A percentile compares a stretch with the other conserved stretches of the same genome.
These are phyloP conservation scores for Macrolepiota fuliginosa DNA, from an alignment of 768 basidiomycete species.

Conservation along the genomic window DNA sequence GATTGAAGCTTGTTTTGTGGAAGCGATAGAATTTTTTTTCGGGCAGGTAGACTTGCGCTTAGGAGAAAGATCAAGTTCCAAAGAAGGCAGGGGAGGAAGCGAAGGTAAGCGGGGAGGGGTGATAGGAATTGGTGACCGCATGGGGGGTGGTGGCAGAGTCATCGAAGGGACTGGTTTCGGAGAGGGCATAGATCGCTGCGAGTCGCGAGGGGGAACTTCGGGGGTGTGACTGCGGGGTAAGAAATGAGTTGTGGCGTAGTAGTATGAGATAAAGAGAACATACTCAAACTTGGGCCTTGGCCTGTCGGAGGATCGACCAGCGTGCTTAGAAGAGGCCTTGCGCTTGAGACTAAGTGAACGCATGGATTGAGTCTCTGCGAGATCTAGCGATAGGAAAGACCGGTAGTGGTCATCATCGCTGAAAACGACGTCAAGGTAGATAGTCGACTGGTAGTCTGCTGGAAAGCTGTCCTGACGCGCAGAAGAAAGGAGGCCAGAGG, in stretches of 20 bases:
- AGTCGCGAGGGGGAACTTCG: conserved; percentile 29
- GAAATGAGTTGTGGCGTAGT: background rate
- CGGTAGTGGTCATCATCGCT: conserved; percentile 38
- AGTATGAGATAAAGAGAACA: conserved; percentile 8
- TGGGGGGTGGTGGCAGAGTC: conserved; percentile 46
- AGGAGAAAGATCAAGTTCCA: conserved; percentile 22
- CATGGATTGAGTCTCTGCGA: conserved; percentile 50
- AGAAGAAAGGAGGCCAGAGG: conserved; percentile 55
- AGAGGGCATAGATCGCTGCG: conserved; percentile 51
- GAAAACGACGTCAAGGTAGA: conserved; percentile 48
- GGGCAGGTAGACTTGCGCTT: conserved; percentile 16
- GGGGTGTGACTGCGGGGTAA: conserved; percentile 22
- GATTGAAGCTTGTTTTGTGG: conserved; percentile 11
- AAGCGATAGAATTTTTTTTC: conserved; percentile 19
- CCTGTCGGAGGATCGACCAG: conserved; percentile 12
- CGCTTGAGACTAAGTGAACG: conserved; percentile 37
- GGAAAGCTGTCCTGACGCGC: no score
- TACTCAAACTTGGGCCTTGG: conserved; percentile 20
- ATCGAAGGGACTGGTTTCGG: conserved; percentile 58
- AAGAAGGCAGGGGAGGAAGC: conserved; percentile 24
- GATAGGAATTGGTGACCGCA: conserved; percentile 14
- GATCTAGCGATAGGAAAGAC: conserved; percentile 70
- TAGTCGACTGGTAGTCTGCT: conserved; percentile 29
- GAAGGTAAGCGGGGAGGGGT: conserved; percentile 31
- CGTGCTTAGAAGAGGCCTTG: conserved; percentile 23